Conservation (phyloP, 495 filamentous ascomycete species). For the Elasticomyces elasticus region DNA sequence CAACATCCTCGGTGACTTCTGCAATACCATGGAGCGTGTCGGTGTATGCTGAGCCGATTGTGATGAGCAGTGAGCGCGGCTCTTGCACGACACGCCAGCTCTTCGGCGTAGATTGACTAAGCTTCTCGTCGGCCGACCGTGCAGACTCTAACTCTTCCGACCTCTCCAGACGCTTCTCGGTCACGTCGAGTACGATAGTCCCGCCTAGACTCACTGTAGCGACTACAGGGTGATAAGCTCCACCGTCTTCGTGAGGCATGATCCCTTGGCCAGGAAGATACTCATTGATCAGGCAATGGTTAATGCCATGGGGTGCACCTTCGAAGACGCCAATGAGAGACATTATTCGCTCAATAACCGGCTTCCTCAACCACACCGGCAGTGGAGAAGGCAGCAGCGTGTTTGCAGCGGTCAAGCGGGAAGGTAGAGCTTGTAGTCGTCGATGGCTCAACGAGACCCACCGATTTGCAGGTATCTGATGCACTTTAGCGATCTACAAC, state of each 20-base stretch:
- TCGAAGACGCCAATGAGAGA: constrained; percentile 50
- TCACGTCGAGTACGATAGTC: constrained; percentile 67
- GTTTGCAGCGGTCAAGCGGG: constrained; percentile 59
- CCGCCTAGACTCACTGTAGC: constrained; percentile 81
- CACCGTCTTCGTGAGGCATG: constrained; percentile 91
- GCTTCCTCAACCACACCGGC: constrained; percentile 64
- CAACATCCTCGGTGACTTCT: constrained; percentile 28
- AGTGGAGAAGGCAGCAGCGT: constrained; percentile 66
- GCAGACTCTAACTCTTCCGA: constrained; percentile 23
- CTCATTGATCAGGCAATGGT: constrained; percentile 91
- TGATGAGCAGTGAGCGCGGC: constrained; percentile 44
- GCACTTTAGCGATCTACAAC: neutral
- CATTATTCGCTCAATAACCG: constrained; percentile 59
- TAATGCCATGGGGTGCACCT: constrained; percentile 66
- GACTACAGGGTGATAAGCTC: constrained; percentile 76
- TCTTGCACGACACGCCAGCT: constrained; percentile 73
- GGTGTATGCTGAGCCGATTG: constrained; percentile 27
- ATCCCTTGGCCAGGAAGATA: constrained; percentile 84
- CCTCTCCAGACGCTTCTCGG: constrained; percentile 42
- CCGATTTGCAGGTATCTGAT: constrained; percentile 36
- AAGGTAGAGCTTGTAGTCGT: constrained; percentile 83
- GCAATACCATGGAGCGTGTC: constrained; percentile 35
- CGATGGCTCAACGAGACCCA: constrained; percentile 82
- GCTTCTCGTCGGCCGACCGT: neutral
- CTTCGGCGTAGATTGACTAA: constrained; percentile 21